A percentile compares a stretch with the other conserved stretches of the same genome.
Conservation (phyloP, 1,284 basidiomycete genomes). For the Sanghuangporus weigelae region DNA sequence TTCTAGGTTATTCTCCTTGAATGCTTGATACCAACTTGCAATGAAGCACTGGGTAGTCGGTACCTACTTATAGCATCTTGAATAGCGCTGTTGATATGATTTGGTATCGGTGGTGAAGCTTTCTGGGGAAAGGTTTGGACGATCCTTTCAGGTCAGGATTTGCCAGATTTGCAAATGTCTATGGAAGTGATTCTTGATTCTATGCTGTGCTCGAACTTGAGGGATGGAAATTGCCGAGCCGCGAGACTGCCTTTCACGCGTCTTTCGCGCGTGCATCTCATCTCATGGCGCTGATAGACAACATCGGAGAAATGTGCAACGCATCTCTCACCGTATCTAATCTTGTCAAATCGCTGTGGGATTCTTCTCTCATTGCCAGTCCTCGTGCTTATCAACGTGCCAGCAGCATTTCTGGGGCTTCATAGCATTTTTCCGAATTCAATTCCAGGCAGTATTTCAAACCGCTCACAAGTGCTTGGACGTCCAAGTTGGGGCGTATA, state of each 20-base stretch:
- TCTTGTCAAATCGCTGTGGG: conserved; percentile 2
- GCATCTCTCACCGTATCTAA: background rate
- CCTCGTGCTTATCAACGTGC: conserved; percentile 15
- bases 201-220: too few species aligned
- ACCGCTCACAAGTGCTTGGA: too few species aligned
- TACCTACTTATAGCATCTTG: background rate
- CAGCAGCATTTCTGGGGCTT: background rate
- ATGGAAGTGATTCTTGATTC: background rate
- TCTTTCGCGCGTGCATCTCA: background rate
- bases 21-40: too few species aligned
- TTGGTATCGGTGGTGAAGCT: background rate
- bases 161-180: background rate
- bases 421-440: conserved; percentile 2
- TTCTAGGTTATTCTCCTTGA: too few species aligned
- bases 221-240: background rate
- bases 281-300: background rate
- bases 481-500: background rate
- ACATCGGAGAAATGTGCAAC: background rate
- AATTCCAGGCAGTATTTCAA: too few species aligned
- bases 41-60: too few species aligned
- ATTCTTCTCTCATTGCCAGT: background rate
- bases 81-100: background rate
- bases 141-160: background rate
- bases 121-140: background rate
- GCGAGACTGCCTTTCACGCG: background rate